phyloP scores from a whole-genome alignment of 2,329 filamentous ascomycete genomes.

The Aspergillus phoenicis region DNA sequence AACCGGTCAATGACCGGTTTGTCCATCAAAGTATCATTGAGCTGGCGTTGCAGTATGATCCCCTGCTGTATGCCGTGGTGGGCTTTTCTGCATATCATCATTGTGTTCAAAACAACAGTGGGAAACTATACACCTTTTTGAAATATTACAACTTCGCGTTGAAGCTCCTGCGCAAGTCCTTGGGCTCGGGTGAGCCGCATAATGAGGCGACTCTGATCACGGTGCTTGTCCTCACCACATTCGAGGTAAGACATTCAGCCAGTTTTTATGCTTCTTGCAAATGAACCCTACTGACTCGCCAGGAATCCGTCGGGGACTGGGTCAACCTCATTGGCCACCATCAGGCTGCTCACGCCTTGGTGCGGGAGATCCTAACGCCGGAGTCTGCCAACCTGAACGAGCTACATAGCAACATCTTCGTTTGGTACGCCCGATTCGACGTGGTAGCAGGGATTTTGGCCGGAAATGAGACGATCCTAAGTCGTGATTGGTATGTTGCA shows the following conservation, averaged over 20 bases:
- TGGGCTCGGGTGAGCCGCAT: constrained; percentile 71
- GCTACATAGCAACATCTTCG: constrained; percentile 71
- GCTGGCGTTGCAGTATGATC: constrained; percentile 74
- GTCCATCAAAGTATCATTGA: constrained; percentile 71
- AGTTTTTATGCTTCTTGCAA: not conserved
- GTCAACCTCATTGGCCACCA: constrained; percentile 91
- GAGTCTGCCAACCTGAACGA: constrained; percentile 71
- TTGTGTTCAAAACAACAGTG: constrained; percentile 69
- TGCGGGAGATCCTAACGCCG: constrained; percentile 76
- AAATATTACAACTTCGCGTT: constrained; percentile 90
- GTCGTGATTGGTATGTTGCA: constrained; percentile 74
- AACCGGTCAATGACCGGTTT: constrained; percentile 71
- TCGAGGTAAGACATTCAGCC: constrained; percentile 67
- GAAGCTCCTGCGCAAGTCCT: constrained; percentile 68
- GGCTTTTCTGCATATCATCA: constrained; percentile 88
- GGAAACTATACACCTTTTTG: constrained; percentile 78
- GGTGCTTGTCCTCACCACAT: constrained; percentile 87
- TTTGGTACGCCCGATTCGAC: constrained; percentile 93
- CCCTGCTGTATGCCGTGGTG: constrained; percentile 81
- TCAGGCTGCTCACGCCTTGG: constrained; percentile 80
- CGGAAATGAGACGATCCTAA: constrained; percentile 71
- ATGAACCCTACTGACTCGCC: constrained; percentile 9
- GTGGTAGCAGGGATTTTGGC: constrained; percentile 81
- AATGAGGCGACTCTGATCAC: constrained; percentile 77
- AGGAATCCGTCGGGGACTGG: constrained; percentile 97